Base-by-base conservation (phyloP, 2,329 filamentous ascomycete genomes). In the Immersiporthe knoxdaviesiana region DNA sequence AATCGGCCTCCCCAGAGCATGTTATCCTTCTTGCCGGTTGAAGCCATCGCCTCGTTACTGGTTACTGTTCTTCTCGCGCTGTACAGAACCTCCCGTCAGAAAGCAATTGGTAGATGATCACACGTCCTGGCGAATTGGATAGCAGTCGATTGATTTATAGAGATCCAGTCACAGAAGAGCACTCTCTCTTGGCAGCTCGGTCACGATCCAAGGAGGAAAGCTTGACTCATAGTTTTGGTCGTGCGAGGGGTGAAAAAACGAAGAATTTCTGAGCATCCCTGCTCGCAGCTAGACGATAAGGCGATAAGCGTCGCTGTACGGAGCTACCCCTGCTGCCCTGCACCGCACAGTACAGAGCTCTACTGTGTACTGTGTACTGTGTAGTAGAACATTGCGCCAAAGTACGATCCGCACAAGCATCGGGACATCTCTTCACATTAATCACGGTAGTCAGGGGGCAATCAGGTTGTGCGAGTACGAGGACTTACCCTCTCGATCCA, bases 1-100 rank as follows among this genome's bases (percentile, higher is more conserved):
- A 67, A 67, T 11, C 65, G 65, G 27, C 65, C 65, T 37, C 65
- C 65, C 58, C 65, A 67, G 47, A 67, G 65, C 65, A 67, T 67
- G 27, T 68, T 68, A 21, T 52, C 66, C 66, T 68, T 68, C 54
- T 68, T 64, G 39, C 58, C 66, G 61, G 54, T 41, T 2, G 66
- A 56, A 37, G 66, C 61, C 66, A 68, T 68, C 11, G 39, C 65
- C 5, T 62, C 11, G 59, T 41, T 27, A 54, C 27, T 61, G 4
- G 21, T 18, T 10, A 7, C 61, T 24, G 8, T 50, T 50, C 61
- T 63, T 47, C 44, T 50, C 32, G 37, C 2, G 54, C 65, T 16
- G 60, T 41, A 50, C 61, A 32, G 24, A 27, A n/a, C 4, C 44
- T 58, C 58, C 7, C 24, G 65, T 18, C 21, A 30, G 52, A 44